These are phyloP conservation scores for Lagenidium sp. DNA, from an alignment of 352 stramenopile genomes.

Conservation along the genomic window DNA sequence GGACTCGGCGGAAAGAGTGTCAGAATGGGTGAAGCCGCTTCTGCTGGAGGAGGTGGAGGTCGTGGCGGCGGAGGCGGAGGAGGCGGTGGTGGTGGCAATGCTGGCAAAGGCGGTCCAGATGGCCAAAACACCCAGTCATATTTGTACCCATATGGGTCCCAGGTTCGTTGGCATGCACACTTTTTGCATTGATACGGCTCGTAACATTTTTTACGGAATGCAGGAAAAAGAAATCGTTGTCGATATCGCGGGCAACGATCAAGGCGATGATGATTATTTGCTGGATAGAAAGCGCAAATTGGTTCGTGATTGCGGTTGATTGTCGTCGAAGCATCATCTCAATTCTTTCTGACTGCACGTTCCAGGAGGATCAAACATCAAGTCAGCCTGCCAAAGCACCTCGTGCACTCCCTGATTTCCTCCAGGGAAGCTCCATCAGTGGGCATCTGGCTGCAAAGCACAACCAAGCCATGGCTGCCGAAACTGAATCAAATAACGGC, in stretches of 20 bases:
- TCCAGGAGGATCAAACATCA: slow-evolving; percentile 40
- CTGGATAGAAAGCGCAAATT: slow-evolving; percentile 60
- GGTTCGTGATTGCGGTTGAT: slow-evolving; percentile 17
- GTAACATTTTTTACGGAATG: not conserved
- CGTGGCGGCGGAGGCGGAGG: slow-evolving; percentile 32
- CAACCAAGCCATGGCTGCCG: slow-evolving; percentile 23
- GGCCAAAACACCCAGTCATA: slow-evolving; percentile 72
- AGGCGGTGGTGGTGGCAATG: slow-evolving; percentile 25
- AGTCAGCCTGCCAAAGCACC: slow-evolving; percentile 48
- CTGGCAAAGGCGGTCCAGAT: slow-evolving; percentile 30
- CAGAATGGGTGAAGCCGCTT: slow-evolving; percentile 20
- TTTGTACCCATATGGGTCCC: slow-evolving; percentile 67
- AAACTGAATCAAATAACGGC: slow-evolving; percentile 23
- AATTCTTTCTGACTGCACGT: no score
- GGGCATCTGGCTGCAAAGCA: slow-evolving; percentile 82
- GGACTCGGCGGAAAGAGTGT: slow-evolving; percentile 64
- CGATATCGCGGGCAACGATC: slow-evolving; percentile 70
- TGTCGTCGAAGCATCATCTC: no score
- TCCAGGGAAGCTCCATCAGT: slow-evolving; percentile 81
- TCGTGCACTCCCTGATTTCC: slow-evolving; percentile 64
- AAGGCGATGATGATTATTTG: slow-evolving; percentile 75
- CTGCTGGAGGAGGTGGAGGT: slow-evolving; percentile 23
- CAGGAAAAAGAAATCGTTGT: slow-evolving; percentile 82
- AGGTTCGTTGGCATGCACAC: slow-evolving; percentile 17
- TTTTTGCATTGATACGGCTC: not conserved